Conservation (phyloP, 2,329 filamentous ascomycete genomes). For the Calonectria pseudoreteaudii region DNA sequence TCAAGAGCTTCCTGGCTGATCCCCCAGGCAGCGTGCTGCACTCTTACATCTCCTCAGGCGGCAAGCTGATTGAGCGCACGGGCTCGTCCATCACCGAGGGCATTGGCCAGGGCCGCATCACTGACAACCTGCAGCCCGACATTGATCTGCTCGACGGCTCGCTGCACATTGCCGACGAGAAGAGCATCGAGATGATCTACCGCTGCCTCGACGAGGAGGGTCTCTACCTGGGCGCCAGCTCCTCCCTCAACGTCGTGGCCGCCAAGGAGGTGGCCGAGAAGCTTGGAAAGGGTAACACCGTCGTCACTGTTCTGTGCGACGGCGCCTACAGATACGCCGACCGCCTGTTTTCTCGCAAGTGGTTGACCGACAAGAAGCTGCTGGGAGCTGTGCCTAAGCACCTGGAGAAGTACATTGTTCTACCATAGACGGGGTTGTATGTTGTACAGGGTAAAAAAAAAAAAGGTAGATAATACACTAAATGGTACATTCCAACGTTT, state of each 20-base stretch:
- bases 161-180: constrained; percentile 87
- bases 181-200: constrained; percentile 98
- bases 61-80: constrained; percentile 81
- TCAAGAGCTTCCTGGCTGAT: constrained; percentile 92
- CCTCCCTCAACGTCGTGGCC: constrained; percentile 92
- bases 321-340: constrained; percentile 98
- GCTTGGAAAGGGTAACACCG: constrained; percentile 87
- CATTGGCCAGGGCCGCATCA: constrained; percentile 95
- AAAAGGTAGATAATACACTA: constrained; percentile 44
- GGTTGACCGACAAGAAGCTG: constrained; percentile 89
- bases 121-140: constrained; percentile 92
- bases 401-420: constrained; percentile 92
- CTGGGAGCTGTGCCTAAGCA: constrained; percentile 84
- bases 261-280: constrained; percentile 94
- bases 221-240: constrained; percentile 93
- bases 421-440: constrained; percentile 67
- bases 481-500: constrained; percentile 35
- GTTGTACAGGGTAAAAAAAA: constrained; percentile 39
- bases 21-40: constrained; percentile 94
- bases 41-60: constrained; percentile 88
- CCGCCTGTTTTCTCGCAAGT: constrained; percentile 89
- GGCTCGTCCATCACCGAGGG: constrained; percentile 97
- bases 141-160: constrained; percentile 87
- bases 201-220: constrained; percentile 95
- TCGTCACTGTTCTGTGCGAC: constrained; percentile 94